Evolutionary conservation across 129 eudicot species (phyloP).

Genomic region (Mikania micrantha): DNA sequence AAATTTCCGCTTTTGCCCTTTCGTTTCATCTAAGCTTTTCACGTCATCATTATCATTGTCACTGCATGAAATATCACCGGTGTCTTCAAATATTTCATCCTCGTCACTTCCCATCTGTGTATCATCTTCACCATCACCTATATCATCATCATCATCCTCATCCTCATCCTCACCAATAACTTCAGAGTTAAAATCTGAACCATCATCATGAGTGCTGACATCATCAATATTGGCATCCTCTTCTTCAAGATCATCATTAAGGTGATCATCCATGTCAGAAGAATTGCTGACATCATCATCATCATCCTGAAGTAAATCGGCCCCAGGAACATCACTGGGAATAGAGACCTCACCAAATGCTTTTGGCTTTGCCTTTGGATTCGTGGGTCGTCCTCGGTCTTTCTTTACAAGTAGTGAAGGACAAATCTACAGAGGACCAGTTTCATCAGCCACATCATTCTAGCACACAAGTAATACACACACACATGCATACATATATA

Average conservation of each 20-base stretch:
- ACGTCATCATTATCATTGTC: slow-evolving; percentile 32
- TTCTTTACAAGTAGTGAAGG: slow-evolving; percentile 87
- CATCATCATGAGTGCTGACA: slow-evolving; percentile 23
- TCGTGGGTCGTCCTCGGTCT: slow-evolving; percentile 79
- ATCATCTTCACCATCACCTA: slow-evolving; percentile 16
- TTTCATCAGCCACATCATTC: background rate
- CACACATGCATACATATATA: background rate
- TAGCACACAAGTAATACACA: background rate
- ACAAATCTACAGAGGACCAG: slow-evolving; percentile 54
- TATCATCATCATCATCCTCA: slow-evolving; percentile 15
- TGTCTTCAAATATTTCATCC: slow-evolving; percentile 32
- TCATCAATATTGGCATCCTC: slow-evolving; percentile 34
- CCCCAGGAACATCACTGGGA: slow-evolving; percentile 71
- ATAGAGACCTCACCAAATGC: slow-evolving; percentile 82
- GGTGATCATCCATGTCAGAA: slow-evolving; percentile 25
- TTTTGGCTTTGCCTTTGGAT: slow-evolving; percentile 87
- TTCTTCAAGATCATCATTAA: slow-evolving; percentile 19
- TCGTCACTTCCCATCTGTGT: slow-evolving; percentile 27
- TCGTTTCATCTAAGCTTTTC: slow-evolving; percentile 27
- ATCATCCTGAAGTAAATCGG: slow-evolving; percentile 54
- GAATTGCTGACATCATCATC: slow-evolving; percentile 32
- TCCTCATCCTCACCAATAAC: slow-evolving; percentile 22
- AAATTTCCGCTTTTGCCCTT: slow-evolving; percentile 64
- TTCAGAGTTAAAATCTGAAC: slow-evolving; percentile 31
- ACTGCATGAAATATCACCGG: slow-evolving; percentile 24